Base-by-base conservation (phyloP, 805 yeast species). In the Cyberlindnera samutprakarnensis region DNA sequence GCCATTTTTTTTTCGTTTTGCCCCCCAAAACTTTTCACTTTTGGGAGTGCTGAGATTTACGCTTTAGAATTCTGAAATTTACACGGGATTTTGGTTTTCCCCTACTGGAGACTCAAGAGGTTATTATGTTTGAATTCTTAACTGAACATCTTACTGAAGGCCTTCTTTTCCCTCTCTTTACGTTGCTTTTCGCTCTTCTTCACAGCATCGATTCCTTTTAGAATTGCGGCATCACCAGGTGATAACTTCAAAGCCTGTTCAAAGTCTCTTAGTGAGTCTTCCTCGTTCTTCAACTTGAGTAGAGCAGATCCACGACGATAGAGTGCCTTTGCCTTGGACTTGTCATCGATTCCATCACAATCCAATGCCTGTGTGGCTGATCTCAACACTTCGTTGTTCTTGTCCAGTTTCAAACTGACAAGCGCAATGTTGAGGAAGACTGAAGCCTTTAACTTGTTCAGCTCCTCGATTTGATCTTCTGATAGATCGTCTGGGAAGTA, bases 271-370 rank as follows among this genome's bases (percentile, higher is more conserved):
- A 79, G 61, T 0, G 95, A 94, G 36, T 64, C 70, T 19, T 79
- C 90, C 33, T 75, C 78, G 49, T 83, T 78, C 49, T 79, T 79
- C 15, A 67, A 61, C 7, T 70, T 57, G 38, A 73, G 57, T 47
- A 75, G 69, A 2, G 92, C 95, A 50, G 70, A 62, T 23, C 94
- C 96, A 56, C 90, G 77, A 55, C 97, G 78, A 64, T 78, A 88
- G 27, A 73, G 61, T 0, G 96, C 96, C 63, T 88, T 88, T 13
- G 94, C 85, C 53, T 70, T 72, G 15, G 86, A 75, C 40, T 76
- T 71, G 25, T 72, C 80, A 34, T 73, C 83, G 21, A 49, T 32
- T 7, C 33, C 55, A 23, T 72, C 79, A 17, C 68, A 70, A 32
- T 72, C 80, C 23, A 84, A 60, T 2, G 84, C 95, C 18, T 72